Percentiles rank a stretch among this genome's conserved stretches.
Conservation (phyloP, 208 protist genomes). For the Trichomonas tenax region DNA sequence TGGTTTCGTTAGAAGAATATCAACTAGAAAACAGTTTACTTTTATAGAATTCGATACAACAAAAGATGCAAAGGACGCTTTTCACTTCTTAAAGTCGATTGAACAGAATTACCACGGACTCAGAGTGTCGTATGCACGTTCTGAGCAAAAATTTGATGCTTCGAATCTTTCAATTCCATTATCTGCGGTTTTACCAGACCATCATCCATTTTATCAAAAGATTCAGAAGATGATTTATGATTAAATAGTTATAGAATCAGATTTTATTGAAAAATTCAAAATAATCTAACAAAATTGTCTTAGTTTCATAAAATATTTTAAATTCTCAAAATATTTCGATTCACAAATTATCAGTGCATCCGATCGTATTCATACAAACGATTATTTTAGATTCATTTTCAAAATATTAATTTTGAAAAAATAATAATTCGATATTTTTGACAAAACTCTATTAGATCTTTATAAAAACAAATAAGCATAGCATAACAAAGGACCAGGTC, state of each 20-base stretch:
- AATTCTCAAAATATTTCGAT: too few relatives aligned
- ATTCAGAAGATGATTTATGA: neutral
- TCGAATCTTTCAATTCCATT: neutral
- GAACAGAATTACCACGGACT: neutral
- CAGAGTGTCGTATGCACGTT: neutral
- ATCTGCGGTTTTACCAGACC: neutral
- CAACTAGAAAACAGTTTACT: neutral
- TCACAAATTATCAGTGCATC: too few relatives aligned
- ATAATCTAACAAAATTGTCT: neutral
- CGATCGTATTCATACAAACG: too few relatives aligned
- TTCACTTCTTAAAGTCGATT: neutral
- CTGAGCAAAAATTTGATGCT: neutral
- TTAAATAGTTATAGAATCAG: neutral
- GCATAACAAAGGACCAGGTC: too few relatives aligned
- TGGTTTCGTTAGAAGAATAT: neutral
- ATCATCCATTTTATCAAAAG: neutral
- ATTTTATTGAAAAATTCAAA: too few relatives aligned
- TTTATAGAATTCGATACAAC: constrained; percentile 12
- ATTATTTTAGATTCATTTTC: too few relatives aligned
- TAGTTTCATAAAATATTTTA: too few relatives aligned
- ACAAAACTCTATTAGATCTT: too few relatives aligned
- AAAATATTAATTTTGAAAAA: too few relatives aligned
- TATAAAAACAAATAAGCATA: too few relatives aligned
- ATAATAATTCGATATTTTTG: too few relatives aligned
- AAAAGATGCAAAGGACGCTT: neutral